phyloP scores from a whole-genome alignment of 345 rosid genomes.

The Raphanus sativus region DNA sequence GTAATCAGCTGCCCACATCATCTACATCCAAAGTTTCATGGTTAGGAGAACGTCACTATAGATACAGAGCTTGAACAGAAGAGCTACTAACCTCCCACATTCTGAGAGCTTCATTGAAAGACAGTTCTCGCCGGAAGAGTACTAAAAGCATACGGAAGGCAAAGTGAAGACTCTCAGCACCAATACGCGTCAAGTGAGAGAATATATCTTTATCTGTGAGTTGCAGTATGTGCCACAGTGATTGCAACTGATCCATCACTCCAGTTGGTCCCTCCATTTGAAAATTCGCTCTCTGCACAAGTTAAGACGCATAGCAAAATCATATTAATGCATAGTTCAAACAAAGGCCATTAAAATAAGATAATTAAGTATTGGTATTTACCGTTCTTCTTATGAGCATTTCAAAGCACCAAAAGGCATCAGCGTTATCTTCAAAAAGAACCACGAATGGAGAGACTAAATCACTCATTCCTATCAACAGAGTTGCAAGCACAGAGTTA shows the following conservation, averaged over 20 bases:
- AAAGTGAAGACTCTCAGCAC: constrained; percentile 97
- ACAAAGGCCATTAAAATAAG: neutral
- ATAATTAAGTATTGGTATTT: constrained; percentile 3
- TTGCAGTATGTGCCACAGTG: constrained; percentile 82
- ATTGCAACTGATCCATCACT: constrained; percentile 84
- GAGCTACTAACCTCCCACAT: constrained; percentile 89
- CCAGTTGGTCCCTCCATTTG: constrained; percentile 92
- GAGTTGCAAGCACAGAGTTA: constrained; percentile 26
- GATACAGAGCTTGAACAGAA: neutral
- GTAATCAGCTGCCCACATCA: constrained; percentile 99
- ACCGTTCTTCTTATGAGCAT: constrained; percentile 97
- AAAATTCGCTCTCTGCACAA: constrained; percentile 76
- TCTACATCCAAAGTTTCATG: constrained; percentile 46
- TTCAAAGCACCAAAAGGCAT: constrained; percentile 99
- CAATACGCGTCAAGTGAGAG: constrained; percentile 71
- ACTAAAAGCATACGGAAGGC: constrained; percentile 94
- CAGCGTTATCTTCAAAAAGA: constrained; percentile 88
- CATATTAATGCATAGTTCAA: neutral
- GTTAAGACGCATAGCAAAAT: constrained; percentile 27
- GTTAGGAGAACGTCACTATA: neutral
- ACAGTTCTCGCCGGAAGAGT: constrained; percentile 76
- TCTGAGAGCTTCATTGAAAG: constrained; percentile 75
- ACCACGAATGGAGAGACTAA: constrained; percentile 89
- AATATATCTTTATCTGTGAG: constrained; percentile 78
- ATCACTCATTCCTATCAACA: constrained; percentile 87